Percentiles rank a stretch among this genome's conserved stretches.
These are phyloP conservation scores for Tricholoma matsutake DNA, from an alignment of 768 basidiomycete genomes.

Conservation along the genomic window DNA sequence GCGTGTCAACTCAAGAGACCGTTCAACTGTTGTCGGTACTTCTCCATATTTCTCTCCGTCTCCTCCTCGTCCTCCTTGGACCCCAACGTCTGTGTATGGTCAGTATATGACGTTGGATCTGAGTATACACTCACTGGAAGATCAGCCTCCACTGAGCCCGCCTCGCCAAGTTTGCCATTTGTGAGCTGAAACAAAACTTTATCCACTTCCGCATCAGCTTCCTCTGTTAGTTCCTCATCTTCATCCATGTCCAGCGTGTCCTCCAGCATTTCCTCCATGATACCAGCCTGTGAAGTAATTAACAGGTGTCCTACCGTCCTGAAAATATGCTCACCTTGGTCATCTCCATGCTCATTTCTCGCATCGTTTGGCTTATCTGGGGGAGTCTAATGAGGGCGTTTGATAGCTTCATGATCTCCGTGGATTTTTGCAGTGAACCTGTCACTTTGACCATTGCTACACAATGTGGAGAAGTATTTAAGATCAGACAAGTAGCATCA, in stretches of 20 bases:
- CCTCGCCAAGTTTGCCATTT: constrained; percentile 91
- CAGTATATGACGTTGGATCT: constrained; percentile 7
- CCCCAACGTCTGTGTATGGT: constrained; percentile 47
- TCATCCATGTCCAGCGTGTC: constrained; percentile 90
- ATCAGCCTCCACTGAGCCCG: constrained; percentile 66
- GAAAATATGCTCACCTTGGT: constrained; percentile 65
- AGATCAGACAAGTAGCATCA: background rate
- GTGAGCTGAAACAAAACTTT: constrained; percentile 95
- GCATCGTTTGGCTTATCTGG: constrained; percentile 89
- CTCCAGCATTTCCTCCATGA: constrained; percentile 98
- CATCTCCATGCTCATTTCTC: constrained; percentile 99
- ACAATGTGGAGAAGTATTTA: background rate
- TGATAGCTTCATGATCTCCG: constrained; percentile 99
- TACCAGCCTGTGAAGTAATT: constrained; percentile 69
- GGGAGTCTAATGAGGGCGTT: constrained; percentile 89
- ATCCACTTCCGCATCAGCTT: constrained; percentile 96
- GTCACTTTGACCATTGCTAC: constrained; percentile 96
- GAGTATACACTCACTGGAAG: constrained; percentile 60
- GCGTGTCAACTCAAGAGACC: constrained; percentile 66
- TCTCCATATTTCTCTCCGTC: constrained; percentile 84
- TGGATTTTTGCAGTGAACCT: constrained; percentile 95
- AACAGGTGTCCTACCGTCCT: background rate
- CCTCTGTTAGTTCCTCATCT: constrained; percentile 92
- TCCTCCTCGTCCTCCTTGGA: constrained; percentile 74
- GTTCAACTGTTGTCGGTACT: constrained; percentile 85